These are phyloP conservation scores for Juglanconis oblonga DNA, from an alignment of 2,329 filamentous ascomycete species.

Conservation along the genomic window DNA sequence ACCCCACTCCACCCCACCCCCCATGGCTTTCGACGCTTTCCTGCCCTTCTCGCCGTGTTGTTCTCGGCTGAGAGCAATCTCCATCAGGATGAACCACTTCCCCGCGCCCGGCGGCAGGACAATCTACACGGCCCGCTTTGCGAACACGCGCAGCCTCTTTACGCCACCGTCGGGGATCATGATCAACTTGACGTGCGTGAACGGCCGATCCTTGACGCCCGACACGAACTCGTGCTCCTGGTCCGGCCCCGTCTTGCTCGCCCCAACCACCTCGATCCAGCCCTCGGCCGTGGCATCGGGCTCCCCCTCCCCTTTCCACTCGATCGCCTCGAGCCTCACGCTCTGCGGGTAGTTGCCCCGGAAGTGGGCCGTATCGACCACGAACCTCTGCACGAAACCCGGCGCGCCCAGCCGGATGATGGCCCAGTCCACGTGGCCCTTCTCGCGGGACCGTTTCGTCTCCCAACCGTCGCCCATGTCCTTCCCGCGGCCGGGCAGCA, in stretches of 20 bases:
- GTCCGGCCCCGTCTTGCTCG: conserved; percentile 70
- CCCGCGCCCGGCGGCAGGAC: not conserved
- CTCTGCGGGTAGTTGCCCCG: conserved; percentile 80
- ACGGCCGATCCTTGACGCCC: conserved; percentile 53
- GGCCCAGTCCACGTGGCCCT: conserved; percentile 76
- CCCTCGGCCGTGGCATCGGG: conserved; percentile 49
- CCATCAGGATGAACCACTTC: not conserved
- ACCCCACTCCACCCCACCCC: too few species aligned
- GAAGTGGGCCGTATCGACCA: conserved; percentile 81
- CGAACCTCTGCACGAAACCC: conserved; percentile 61
- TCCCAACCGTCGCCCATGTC: conserved; percentile 92
- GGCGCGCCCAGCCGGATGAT: conserved; percentile 70
- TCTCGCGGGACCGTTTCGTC: conserved; percentile 69
- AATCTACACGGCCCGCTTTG: conserved; percentile 46
- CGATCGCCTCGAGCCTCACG: conserved; percentile 63
- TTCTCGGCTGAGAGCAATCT: not conserved
- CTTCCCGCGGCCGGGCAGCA: conserved; percentile 74
- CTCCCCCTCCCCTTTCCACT: conserved; percentile 52
- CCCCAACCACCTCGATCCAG: conserved; percentile 65
- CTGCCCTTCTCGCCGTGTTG: not conserved
- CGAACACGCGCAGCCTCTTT: conserved; percentile 79
- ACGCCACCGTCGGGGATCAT: conserved; percentile 94
- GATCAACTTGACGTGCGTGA: conserved; percentile 84
- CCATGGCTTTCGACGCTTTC: too few species aligned
- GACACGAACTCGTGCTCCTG: conserved; percentile 65